Evolutionary conservation across 2,329 filamentous ascomycete genomes (phyloP).

Genomic region (Colletotrichum sp.): DNA sequence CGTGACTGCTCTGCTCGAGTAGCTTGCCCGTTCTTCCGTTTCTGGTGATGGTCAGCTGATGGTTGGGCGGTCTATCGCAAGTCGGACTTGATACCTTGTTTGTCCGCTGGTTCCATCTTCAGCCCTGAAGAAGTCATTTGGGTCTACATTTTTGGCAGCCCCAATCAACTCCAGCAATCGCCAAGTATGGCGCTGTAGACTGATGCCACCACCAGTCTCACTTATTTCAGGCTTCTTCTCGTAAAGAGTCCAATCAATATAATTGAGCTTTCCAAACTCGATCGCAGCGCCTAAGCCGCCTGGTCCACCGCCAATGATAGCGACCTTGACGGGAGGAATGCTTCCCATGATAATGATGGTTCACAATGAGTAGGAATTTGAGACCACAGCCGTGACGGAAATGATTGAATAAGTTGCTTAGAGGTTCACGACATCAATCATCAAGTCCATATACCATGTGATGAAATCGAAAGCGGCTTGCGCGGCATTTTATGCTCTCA

Average conservation of each 20-base stretch:
- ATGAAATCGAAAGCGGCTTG: neutral
- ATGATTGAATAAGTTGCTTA: fast-evolving
- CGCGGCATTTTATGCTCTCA: conserved; percentile 10
- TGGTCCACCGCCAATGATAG: conserved; percentile 31
- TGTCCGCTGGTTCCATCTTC: conserved; percentile 28
- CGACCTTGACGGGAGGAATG: neutral
- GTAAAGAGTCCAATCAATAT: conserved; percentile 37
- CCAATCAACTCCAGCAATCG: conserved; percentile 36
- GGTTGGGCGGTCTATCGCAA: fast-evolving
- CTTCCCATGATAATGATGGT: neutral
- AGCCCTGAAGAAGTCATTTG: conserved; percentile 33
- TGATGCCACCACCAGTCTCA: conserved; percentile 42
- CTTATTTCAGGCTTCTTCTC: conserved; percentile 40
- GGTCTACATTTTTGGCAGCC: conserved; percentile 33
- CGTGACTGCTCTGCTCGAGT: conserved; percentile 24
- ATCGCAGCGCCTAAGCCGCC: conserved; percentile 36
- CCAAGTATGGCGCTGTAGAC: conserved; percentile 39
- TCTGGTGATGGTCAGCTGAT: conserved; percentile 4
- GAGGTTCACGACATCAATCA: neutral
- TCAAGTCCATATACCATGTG: neutral
- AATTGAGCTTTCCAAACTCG: conserved; percentile 29
- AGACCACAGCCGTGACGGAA: neutral
- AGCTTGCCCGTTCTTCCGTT: conserved; percentile 36
- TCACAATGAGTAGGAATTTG: neutral
- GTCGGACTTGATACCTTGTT: conserved; percentile 20